A percentile compares a stretch with the other conserved stretches of the same genome.
phyloP scores from a whole-genome alignment of 495 filamentous ascomycete genomes.

The Penicillium turbatum region DNA sequence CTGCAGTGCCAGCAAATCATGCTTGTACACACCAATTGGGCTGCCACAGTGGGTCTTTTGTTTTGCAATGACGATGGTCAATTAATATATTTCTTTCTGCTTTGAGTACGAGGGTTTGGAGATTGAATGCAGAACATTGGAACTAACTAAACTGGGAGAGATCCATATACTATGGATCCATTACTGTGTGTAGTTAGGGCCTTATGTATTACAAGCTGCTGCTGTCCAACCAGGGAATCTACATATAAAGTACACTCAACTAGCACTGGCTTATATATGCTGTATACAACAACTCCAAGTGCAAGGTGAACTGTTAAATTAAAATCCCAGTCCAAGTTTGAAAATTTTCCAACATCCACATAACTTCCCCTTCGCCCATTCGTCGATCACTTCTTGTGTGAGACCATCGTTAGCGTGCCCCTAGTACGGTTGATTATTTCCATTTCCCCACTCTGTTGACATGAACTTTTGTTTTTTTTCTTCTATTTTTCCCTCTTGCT shows the following conservation, averaged over 20 bases:
- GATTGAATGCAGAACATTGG: background rate
- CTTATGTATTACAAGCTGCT: background rate
- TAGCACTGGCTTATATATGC: background rate
- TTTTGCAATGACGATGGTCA: slow-evolving; percentile 21
- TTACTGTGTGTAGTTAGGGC: too few species aligned
- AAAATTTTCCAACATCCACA: slow-evolving; percentile 15
- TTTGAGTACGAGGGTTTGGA: background rate
- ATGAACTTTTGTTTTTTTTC: slow-evolving; percentile 4
- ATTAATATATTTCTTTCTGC: background rate
- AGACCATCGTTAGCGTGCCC: slow-evolving; percentile 31
- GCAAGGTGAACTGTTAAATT: background rate
- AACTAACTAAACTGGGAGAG: background rate
- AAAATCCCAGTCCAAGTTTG: background rate
- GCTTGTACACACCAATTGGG: slow-evolving; percentile 36
- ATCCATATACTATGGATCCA: too few species aligned
- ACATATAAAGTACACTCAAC: background rate
- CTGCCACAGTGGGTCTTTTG: slow-evolving; percentile 21
- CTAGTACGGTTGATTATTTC: slow-evolving; percentile 25
- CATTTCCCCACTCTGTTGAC: slow-evolving; percentile 16
- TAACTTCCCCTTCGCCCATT: slow-evolving; percentile 24
- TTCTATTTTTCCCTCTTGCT: background rate
- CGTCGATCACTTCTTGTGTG: slow-evolving; percentile 34
- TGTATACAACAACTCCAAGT: background rate
- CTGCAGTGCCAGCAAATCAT: slow-evolving; percentile 35
- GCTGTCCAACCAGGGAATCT: background rate